Evolutionary conservation across 2,329 filamentous ascomycete species (phyloP), one percentile per base, ranked within the genome.

Genomic region (Xylariaceae sp.): DNA sequence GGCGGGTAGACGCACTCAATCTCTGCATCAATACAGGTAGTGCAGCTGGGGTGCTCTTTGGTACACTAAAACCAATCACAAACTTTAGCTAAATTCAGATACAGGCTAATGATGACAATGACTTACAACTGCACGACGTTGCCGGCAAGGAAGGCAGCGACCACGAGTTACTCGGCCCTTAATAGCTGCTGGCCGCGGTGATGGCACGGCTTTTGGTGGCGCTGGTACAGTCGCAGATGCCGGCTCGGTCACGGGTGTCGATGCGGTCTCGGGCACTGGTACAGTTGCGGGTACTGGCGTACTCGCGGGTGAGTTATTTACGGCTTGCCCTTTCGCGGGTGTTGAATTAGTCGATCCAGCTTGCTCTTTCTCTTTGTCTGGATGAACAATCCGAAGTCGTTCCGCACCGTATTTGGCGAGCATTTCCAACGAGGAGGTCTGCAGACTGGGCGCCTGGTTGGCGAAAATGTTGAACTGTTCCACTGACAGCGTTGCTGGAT

Each of bases 401-500:
- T 83, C 79, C 6, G 81, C 80, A 18, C 81, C 81, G 51, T 83
- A 83, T 61, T 74, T 76, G 0, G 75, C 72, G 10, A 84, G 71
- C 79, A 84, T 80, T 1, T 71, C 73, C 13, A 84, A 67, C 0
- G 81, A 84, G 49, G 79, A 74, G 49, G 71, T 69, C 58, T 84
- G 81, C 5, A 83, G 66, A 2, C 76, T 72, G 0, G 80, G 79
- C 0, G 80, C 76, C 65, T 84, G 81, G 51, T 84, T 84, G 8
- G 80, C 72, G 59, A 84, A 81, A 15, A 83, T 84, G 59, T 71
- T 76, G 56, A 84, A 81, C 61, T 84, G 80, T 43, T 83, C 80
- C 3, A 67, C 57, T 0, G 77, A 80, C 9, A 84, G 68, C 0
- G 79, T 77, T 2, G 70, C 67, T 1, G 78, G 79, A 36, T 80